Evolutionary conservation across 192 early-diverging fungal species (phyloP), one percentile per base, ranked within the genome.

Genomic region (Thoreauomyces humboldtii): DNA sequence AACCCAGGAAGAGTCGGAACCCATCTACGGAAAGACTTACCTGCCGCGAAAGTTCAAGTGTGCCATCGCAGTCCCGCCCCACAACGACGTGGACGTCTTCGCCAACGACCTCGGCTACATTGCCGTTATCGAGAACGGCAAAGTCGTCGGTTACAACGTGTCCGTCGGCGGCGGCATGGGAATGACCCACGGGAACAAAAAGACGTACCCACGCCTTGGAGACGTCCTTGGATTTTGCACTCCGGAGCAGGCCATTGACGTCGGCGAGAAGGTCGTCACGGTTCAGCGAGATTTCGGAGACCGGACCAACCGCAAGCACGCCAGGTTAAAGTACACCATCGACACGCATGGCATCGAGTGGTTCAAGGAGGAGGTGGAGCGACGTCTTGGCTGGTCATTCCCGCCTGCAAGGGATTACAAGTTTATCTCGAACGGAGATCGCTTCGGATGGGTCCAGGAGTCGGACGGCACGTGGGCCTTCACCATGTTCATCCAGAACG

Each of bases 41-140:
- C 79, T 98, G 46, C 95, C 95, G 28, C 88, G 93, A 75, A 98
- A 98, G 83, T 98, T 93, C 87, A 98, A 98, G 87, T 86, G 91
- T 53, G 92, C 88, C 68, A 87, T 97, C 31, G 93, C 95, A 62
- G 89, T 95, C 29, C 95, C 95, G 59, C 95, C 95, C 33, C 86
- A 86, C 79, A 98, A 98, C 81, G 95, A 98, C 73, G 95, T 96
- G 22, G 95, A 98, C 69, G 88, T 98, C 24, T 91, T 91, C 74
- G 93, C 95, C 45, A 90, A 98, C 71, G 95, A 98, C 74, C 83
- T 98, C 51, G 95, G 95, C 54, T 94, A 79, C 72, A 92, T 95
- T 62, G 92, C 92, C 46, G 90, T 98, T 69, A 78, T 89, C 35
- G 90, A 94, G 63, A 73, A 89, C 71, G 81, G 83, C 57, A 61